A percentile compares a stretch with the other conserved stretches of the same genome.
These are phyloP conservation scores for Lichenothelia convexa DNA, from an alignment of 495 filamentous ascomycete genomes.

Conservation along the genomic window DNA sequence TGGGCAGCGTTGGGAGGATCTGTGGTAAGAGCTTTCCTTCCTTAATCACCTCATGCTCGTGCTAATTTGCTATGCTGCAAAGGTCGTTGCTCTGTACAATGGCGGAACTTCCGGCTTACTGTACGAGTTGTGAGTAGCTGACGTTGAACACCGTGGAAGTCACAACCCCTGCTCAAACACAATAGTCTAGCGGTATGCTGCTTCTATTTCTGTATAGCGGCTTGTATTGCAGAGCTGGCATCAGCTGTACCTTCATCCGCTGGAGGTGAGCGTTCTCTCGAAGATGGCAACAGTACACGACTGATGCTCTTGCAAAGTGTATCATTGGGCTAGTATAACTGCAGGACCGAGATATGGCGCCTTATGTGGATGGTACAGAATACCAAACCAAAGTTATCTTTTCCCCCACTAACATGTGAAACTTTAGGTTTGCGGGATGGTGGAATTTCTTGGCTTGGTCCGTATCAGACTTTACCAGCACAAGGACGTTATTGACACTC, in stretches of 20 bases:
- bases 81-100: constrained; percentile 1
- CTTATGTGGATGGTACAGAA: constrained; percentile 55
- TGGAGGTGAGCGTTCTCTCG: too few species aligned
- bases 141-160: not conserved
- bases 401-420: too few species aligned
- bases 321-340: constrained; percentile 70
- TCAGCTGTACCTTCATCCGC: constrained; percentile 62
- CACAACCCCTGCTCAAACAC: not conserved
- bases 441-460: too few species aligned
- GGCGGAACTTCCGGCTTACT: not conserved
- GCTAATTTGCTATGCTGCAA: too few species aligned
- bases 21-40: constrained; percentile 17
- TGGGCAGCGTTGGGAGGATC: constrained; percentile 42
- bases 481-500: too few species aligned
- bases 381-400: too few species aligned
- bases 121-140: not conserved
- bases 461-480: too few species aligned
- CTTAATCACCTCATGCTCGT: not conserved
- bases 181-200: constrained; percentile 16
- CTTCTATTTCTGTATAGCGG: constrained; percentile 29
- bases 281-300: too few species aligned
- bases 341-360: constrained; percentile 51
- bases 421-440: too few species aligned
- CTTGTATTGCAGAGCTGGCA: constrained; percentile 47
- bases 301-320: too few species aligned